These are phyloP conservation scores for Telfairia occidentalis DNA, from an alignment of 331 rosid genomes.

Conservation along the genomic window DNA sequence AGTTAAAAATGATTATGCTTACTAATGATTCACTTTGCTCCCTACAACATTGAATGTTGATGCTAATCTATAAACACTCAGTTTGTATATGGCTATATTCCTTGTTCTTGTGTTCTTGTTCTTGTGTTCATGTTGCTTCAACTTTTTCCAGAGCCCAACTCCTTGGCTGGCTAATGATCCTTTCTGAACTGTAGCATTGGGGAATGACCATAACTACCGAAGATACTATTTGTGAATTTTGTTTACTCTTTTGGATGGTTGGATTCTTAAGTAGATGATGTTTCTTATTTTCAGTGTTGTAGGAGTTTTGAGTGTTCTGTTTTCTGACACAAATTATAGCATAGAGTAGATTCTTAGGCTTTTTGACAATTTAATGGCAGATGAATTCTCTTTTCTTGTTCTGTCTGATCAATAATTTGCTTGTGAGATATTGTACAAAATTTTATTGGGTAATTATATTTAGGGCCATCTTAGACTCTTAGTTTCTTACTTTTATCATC, in stretches of 20 bases:
- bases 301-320: not conserved
- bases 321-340: too few relatives aligned
- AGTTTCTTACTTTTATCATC: slow-evolving; percentile 14
- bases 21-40: not conserved
- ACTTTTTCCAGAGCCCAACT: not conserved
- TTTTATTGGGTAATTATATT: not conserved
- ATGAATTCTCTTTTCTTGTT: not conserved
- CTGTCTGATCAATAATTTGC: not conserved
- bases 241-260: not conserved
- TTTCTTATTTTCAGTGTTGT: not conserved
- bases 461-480: not conserved
- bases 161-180: not conserved
- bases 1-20: not conserved
- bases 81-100: not conserved
- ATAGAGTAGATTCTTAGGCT: not conserved
- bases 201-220: not conserved
- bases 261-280: not conserved
- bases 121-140: not conserved
- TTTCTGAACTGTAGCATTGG: not conserved
- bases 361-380: not conserved
- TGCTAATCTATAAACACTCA: not conserved
- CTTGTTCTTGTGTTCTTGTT: not conserved
- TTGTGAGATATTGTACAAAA: not conserved
- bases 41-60: not conserved
- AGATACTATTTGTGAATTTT: not conserved